Percentiles rank a stretch among this genome's conserved stretches.
These are phyloP conservation scores for Pueraria montana DNA, from an alignment of 306 rosid genomes.

Conservation along the genomic window DNA sequence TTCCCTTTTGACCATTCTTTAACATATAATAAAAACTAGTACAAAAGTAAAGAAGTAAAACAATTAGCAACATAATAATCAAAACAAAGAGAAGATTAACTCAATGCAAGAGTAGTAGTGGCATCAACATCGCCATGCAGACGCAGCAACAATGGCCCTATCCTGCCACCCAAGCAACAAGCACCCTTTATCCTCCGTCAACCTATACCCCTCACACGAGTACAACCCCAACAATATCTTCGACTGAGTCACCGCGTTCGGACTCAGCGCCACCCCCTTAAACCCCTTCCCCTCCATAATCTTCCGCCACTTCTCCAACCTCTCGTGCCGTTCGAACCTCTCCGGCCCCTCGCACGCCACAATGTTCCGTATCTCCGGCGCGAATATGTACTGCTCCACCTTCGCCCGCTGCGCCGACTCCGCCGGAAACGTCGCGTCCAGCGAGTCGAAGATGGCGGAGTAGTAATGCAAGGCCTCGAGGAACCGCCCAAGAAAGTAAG, in stretches of 20 bases:
- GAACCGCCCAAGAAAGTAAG: slow-evolving; percentile 82
- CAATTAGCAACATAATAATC: background rate
- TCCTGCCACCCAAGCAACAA: slow-evolving; percentile 94
- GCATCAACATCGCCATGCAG: slow-evolving; percentile 87
- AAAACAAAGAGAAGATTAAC: background rate
- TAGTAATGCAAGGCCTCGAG: slow-evolving; percentile 85
- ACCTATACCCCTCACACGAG: slow-evolving; percentile 82
- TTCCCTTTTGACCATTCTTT: background rate
- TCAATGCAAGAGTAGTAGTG: background rate
- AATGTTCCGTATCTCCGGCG: slow-evolving; percentile 87
- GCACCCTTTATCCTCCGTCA: slow-evolving; percentile 89
- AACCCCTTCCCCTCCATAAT: slow-evolving; percentile 91
- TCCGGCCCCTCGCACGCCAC: slow-evolving; percentile 84
- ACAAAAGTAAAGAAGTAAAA: background rate
- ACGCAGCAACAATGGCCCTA: slow-evolving; percentile 80
- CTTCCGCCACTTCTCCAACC: slow-evolving; percentile 93
- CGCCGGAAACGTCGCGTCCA: slow-evolving; percentile 86
- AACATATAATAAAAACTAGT: background rate
- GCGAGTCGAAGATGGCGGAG: slow-evolving; percentile 86
- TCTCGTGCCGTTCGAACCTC: slow-evolving; percentile 87
- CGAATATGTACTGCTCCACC: slow-evolving; percentile 92
- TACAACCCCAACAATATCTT: slow-evolving; percentile 85
- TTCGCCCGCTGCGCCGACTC: slow-evolving; percentile 87
- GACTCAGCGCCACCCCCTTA: slow-evolving; percentile 75
- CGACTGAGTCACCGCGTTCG: slow-evolving; percentile 92